A percentile compares a stretch with the other conserved stretches of the same genome.
Conservation (phyloP, 129 eudicot species). For the Artemisia argyi region DNA sequence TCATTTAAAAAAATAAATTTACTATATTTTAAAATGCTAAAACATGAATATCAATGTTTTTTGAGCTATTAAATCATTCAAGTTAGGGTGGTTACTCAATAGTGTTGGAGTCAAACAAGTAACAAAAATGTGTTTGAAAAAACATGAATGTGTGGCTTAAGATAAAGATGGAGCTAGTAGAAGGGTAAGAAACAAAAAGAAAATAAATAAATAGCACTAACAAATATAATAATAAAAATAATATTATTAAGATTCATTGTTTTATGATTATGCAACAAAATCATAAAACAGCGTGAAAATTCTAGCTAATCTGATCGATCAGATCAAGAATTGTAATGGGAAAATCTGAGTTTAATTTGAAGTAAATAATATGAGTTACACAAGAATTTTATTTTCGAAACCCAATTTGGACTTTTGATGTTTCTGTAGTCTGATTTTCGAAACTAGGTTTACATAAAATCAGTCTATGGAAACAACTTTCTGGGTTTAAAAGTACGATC, state of each 20-base stretch:
- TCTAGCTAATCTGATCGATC: neutral
- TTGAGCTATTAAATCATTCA: neutral
- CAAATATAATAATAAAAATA: neutral
- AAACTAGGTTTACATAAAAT: neutral
- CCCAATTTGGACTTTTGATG: neutral
- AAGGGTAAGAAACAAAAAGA: too few relatives aligned
- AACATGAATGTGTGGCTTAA: neutral
- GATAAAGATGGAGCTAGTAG: neutral
- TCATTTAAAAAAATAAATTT: neutral
- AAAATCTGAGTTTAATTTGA: neutral
- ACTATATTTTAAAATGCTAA: neutral
- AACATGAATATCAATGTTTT: neutral
- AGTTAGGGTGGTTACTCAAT: neutral
- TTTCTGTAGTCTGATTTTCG: neutral
- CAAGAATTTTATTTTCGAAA: neutral
- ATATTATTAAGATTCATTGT: neutral
- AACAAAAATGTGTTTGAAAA: neutral
- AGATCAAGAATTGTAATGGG: neutral
- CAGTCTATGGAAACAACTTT: slow-evolving; percentile 4
- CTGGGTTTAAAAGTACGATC: too few relatives aligned
- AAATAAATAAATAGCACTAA: neutral
- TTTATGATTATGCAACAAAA: neutral
- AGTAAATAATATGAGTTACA: neutral
- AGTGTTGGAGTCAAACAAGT: neutral
- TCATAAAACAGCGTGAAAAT: neutral